phyloP scores from a whole-genome alignment of 169 alveolate species.

The Plasmodium adleri region DNA sequence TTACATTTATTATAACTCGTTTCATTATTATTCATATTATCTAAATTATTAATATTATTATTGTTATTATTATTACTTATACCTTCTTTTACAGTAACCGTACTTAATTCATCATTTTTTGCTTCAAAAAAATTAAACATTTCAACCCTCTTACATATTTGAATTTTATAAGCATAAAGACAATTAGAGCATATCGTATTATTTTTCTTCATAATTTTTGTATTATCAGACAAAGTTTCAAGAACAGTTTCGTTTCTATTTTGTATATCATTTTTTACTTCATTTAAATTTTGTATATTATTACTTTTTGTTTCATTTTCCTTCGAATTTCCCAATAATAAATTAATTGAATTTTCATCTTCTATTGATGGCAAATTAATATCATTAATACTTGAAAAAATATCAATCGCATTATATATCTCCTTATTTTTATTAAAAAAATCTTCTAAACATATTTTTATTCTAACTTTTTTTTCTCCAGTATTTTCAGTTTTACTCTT shows the following conservation, averaged over 20 bases:
- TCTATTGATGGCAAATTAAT: slow-evolving; percentile 55
- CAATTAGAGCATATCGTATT: slow-evolving; percentile 65
- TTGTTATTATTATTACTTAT: not conserved
- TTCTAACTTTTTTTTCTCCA: slow-evolving; percentile 36
- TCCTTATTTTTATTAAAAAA: slow-evolving; percentile 47
- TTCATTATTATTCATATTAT: not conserved
- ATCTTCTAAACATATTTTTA: slow-evolving; percentile 54
- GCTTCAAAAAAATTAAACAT: not conserved
- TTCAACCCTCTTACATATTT: slow-evolving; percentile 31
- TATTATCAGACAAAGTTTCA: too few species aligned
- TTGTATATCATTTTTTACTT: too few species aligned
- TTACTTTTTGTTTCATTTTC: not conserved
- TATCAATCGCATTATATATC: slow-evolving; percentile 40
- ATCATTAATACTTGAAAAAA: slow-evolving; percentile 17
- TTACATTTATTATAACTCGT: not conserved
- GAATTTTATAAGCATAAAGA: slow-evolving; percentile 59
- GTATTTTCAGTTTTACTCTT: slow-evolving; percentile 31
- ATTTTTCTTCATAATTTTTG: slow-evolving; percentile 16
- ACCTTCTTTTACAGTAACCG: not conserved
- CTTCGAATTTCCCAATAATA: slow-evolving; percentile 23
- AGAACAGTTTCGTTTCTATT: too few species aligned
- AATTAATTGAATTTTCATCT: slow-evolving; percentile 40
- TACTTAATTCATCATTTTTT: not conserved
- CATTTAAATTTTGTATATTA: too few species aligned
- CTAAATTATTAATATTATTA: not conserved